Conservation (phyloP, 2,329 filamentous ascomycete genomes). For the Fusarium hainanense region DNA sequence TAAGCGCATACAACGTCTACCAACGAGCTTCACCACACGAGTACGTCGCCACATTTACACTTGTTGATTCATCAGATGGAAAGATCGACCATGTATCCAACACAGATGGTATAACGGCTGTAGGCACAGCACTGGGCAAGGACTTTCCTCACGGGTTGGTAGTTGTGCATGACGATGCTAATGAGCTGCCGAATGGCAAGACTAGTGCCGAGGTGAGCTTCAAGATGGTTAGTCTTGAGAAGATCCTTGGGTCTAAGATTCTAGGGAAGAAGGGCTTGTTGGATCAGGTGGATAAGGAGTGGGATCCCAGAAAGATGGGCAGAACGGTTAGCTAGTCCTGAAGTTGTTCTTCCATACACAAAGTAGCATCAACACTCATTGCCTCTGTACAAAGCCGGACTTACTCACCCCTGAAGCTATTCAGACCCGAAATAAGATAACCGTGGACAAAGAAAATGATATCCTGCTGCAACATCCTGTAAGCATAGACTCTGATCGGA, state of each 20-base stretch:
- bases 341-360: not conserved
- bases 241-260: slow-evolving; percentile 50
- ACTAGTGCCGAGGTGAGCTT: slow-evolving; percentile 62
- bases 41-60: slow-evolving; percentile 61
- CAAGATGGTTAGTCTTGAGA: slow-evolving; percentile 59
- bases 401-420: slow-evolving; percentile 10
- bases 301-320: slow-evolving; percentile 52
- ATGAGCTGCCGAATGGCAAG: slow-evolving; percentile 58
- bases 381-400: not conserved
- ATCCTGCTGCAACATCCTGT: not conserved
- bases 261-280: slow-evolving; percentile 47
- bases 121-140: slow-evolving; percentile 56
- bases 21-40: slow-evolving; percentile 60
- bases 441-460: slow-evolving; percentile 1
- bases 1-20: slow-evolving; percentile 65
- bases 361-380: not conserved
- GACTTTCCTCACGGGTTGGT: slow-evolving; percentile 58
- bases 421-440: slow-evolving; percentile 9
- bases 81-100: slow-evolving; percentile 63
- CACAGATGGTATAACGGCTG: slow-evolving; percentile 62
- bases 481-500: not conserved
- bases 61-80: slow-evolving; percentile 55
- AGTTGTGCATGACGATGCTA: slow-evolving; percentile 65
- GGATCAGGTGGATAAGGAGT: slow-evolving; percentile 51
- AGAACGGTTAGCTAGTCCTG: not conserved